Evolutionary conservation across 2,329 filamentous ascomycete genomes (phyloP), one percentile per base, ranked within the genome.

Genomic region (Colletotrichum tofieldiae): DNA sequence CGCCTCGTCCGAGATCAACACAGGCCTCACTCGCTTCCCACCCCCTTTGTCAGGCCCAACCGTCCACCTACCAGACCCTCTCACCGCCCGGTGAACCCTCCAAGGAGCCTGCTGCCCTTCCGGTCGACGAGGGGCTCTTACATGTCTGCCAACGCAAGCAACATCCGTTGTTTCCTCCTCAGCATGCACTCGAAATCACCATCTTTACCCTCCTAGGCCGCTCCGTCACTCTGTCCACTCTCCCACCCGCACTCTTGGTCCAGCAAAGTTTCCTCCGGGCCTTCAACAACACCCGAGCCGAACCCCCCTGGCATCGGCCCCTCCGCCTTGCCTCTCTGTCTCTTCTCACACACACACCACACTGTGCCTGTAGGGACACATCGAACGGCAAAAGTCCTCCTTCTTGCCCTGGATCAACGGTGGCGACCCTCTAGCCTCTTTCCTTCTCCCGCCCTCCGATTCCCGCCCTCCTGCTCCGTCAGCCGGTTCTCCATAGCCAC

Each of bases 51-150:
- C 60, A 51, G 43, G 29, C 43, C 39, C 41, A 29, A 23, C 51
- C 18, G 35, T 14, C 39, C 29, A 26, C 45, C 54, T 49, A 47
- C 43, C 45, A 35, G 18, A 51, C 37, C 59, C 58, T 55, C 60
- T 72, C 70, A 72, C 70, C 70, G 70, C 65, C 59, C 60, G 66
- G 70, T 72, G 54, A 70, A 60, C 65, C 52, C 65, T 64, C 39
- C 54, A 45, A 41, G 37, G n/a, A 66, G 43, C 35, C 63, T 39
- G 47, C 67, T 67, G 18, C 64, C 68, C 35, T 55, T 58, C 45
- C 23, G 32, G 26, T 32, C 47, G 45, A 60, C 60, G 70, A 72
- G 52, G 65, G 69, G 37, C 59, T 70, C 70, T 70, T 70, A 72
- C 70, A 72, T 61, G 60, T 65, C 70, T 61, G 60, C 47, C 66